A percentile compares a stretch with the other conserved stretches of the same genome.
Conservation (phyloP, 257 asterid genomes). For the Euphrasia confusa region DNA sequence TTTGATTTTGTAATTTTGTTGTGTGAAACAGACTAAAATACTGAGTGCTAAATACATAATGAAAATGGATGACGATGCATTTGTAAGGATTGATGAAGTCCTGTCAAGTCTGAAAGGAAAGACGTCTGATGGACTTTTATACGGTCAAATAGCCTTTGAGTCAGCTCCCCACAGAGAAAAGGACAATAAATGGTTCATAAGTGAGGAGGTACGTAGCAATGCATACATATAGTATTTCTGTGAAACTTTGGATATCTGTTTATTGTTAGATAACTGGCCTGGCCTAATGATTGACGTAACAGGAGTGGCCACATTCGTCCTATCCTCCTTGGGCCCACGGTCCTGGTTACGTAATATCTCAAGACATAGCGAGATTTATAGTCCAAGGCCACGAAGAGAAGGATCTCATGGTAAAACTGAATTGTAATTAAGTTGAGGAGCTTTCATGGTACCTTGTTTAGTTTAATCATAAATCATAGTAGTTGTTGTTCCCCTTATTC, state of each 20-base stretch:
- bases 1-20: not conserved
- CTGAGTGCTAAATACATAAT: constrained; percentile 72
- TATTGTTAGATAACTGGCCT: not conserved
- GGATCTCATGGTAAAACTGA: constrained; percentile 55
- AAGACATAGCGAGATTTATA: constrained; percentile 77
- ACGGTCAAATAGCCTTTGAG: constrained; percentile 73
- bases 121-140: constrained; percentile 45
- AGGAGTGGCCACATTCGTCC: constrained; percentile 85
- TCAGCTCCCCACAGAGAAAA: constrained; percentile 81
- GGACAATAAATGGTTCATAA: constrained; percentile 88
- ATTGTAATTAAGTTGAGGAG: too few relatives aligned
- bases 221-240: not conserved
- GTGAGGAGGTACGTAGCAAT: constrained; percentile 61
- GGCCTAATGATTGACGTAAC: constrained; percentile 6
- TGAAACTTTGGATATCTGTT: not conserved
- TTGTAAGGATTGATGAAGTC: constrained; percentile 88
- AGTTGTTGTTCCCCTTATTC: too few relatives aligned
- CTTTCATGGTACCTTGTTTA: too few relatives aligned
- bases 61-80: constrained; percentile 98
- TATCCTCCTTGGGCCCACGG: constrained; percentile 99
- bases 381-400: constrained; percentile 63
- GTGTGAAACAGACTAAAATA: constrained; percentile 49
- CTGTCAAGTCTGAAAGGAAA: constrained; percentile 59
- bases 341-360: constrained; percentile 84
- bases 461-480: too few relatives aligned